Conservation (phyloP, 352 stramenopile species). For the Globisporangium paddicum region DNA sequence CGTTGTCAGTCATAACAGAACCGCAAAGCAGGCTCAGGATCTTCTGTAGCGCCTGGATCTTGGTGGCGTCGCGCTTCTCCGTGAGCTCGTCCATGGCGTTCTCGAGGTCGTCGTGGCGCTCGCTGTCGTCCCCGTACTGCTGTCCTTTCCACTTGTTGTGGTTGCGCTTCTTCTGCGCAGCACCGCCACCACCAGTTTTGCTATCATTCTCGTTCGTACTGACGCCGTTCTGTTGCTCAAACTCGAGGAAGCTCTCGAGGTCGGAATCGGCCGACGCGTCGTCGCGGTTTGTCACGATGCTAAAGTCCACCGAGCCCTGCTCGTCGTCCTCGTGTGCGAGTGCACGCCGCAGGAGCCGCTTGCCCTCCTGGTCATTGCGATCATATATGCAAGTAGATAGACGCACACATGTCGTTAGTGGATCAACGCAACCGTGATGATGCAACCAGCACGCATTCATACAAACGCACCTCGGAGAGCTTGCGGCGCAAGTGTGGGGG, state of each 20-base stretch:
- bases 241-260: constrained; percentile 50
- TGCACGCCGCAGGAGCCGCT: constrained; percentile 44
- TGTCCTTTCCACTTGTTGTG: constrained; percentile 31
- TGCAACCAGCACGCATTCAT: neutral
- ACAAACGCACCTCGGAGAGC: constrained; percentile 22
- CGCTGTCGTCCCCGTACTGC: constrained; percentile 21
- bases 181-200: neutral
- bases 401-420: too few relatives aligned
- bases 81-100: constrained; percentile 45
- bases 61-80: constrained; percentile 62
- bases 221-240: constrained; percentile 26
- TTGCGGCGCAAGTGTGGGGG: constrained; percentile 24
- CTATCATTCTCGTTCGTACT: neutral
- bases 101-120: constrained; percentile 40
- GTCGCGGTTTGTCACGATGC: constrained; percentile 33
- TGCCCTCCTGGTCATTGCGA: constrained; percentile 29
- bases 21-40: constrained; percentile 39
- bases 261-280: constrained; percentile 58
- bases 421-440: too few relatives aligned
- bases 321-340: constrained; percentile 38
- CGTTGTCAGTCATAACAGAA: constrained; percentile 34
- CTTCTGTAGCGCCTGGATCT: constrained; percentile 50
- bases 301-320: constrained; percentile 21
- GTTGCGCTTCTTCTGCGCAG: constrained; percentile 16
- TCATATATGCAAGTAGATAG: too few relatives aligned